Evolutionary conservation across 345 rosid species (phyloP), one percentile per base, ranked within the genome.

Genomic region (Aquilaria yunnanensis): DNA sequence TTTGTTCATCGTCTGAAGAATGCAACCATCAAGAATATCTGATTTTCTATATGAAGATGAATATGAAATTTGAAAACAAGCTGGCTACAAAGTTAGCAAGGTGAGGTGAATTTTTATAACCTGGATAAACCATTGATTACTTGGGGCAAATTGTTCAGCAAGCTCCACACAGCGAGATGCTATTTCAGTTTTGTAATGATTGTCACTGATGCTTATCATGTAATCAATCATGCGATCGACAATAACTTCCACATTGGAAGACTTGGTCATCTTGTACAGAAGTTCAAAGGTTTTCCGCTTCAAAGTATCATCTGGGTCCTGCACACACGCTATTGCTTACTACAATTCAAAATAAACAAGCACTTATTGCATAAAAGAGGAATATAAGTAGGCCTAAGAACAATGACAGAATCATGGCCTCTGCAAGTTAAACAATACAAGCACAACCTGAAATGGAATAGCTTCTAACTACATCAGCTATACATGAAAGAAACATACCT

Each of bases 91-190:
- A 29, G 54, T 56, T 29, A 64, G 29, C 49, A 60, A 29, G 32
- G 47, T 52, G 69, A 66, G 47, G 67, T 32, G 56, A 64, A 29
- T 57, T 49, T 29, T 3, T 58, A 71, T 56, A 77, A 94, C 99
- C 96, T 83, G 93, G 69, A 94, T 94, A 74, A 94, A 94, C 99
- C 99, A 94, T 49, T 84, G 97, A 80, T 88, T 94, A 67, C 97
- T 88, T 54, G 99, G 97, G 47, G 99, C 99, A 81, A 85, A 94
- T 73, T 94, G 99, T 73, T 90, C 99, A 0, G 97, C 99, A 61
- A 94, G 89, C 61, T 90, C 96, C 66, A 90, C 91, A 61, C 97
- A 90, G 34, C 93, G 88, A 65, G 99, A 90, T 65, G 96, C 99
- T 73, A 88, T 94, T 74, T 90, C 99, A 49, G 97, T 84, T 84